Conservation (phyloP, 805 yeast genomes). For the Myxozyma monticola region DNA sequence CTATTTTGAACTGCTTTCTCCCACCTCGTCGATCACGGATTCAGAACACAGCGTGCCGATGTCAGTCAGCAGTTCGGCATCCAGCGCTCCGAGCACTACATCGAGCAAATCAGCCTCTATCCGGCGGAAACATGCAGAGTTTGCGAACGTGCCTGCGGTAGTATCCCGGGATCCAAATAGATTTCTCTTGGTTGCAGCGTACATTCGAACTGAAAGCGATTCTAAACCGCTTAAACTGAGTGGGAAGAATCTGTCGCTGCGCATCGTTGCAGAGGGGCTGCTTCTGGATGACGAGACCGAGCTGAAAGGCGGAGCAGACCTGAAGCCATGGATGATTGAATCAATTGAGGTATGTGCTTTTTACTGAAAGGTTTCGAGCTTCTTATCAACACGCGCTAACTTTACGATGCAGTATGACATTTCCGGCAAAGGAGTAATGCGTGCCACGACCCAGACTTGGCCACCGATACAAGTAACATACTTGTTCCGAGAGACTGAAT, state of each 20-base stretch:
- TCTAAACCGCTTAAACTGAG: constrained; percentile 3
- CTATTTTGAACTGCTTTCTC: background rate
- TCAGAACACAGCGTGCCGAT: background rate
- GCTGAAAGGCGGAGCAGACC: constrained; percentile 16
- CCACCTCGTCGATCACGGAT: no score
- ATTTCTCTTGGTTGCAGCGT: constrained; percentile 18
- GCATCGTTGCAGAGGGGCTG: constrained; percentile 20
- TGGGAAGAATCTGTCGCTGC: constrained; percentile 15
- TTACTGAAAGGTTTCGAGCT: background rate
- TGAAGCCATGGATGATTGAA: constrained; percentile 26
- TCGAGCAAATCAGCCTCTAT: background rate
- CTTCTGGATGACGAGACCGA: constrained; percentile 17
- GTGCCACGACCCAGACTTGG: constrained; percentile 21
- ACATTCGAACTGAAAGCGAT: constrained; percentile 14
- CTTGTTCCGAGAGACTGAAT: constrained; percentile 12
- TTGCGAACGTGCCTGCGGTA: constrained; percentile 3
- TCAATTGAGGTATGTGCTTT: constrained; percentile 12
- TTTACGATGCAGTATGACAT: constrained; percentile 28
- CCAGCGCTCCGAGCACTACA: background rate
- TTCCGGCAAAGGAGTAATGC: constrained; percentile 10
- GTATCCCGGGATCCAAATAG: constrained; percentile 20
- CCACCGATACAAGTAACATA: constrained; percentile 24
- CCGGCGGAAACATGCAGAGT: background rate
- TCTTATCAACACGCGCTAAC: no score
- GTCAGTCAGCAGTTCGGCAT: background rate